Base-by-base conservation (phyloP, 257 asterid species). In the Lycium ferocissimum region DNA sequence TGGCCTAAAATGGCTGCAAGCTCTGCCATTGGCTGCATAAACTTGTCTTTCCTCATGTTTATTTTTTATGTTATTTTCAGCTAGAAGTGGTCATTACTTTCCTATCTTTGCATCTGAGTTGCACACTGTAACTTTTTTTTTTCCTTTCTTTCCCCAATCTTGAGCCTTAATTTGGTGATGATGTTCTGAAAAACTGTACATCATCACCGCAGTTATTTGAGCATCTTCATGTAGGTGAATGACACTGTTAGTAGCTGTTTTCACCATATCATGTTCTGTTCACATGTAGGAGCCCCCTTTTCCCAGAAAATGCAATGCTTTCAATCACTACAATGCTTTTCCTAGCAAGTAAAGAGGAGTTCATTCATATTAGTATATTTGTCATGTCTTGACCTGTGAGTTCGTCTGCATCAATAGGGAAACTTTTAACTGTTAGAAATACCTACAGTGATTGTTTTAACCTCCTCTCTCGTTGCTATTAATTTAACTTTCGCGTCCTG, bases 311-410 rank as follows among this genome's bases (percentile, higher is more conserved):
- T 66, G 22, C 1, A 15, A 70, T 70, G 79, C 54, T 70, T 70
- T 12, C 7, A 8, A 40, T 40, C 49, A 71, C 17, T 40, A 18
- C 22, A 18, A 8, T 38, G 15, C 33, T 18, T 70, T 70, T 70
- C 40, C 33, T 70, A 38, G 54, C 14, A 38, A 17, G 33, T 14
- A 18, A 38, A 66, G 73, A 14, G 20, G 78, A 69, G 78, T 37
- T 69, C 14, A 38, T 69, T 40, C 61, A 18, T 11, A 26, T 3
- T 51, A 76, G 26, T 26, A 4, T 53, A 78, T 78, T 26, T 78
- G 43, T 78, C 26, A 53, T 75, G 62, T 43, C 62, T 49, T 75
- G 81, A 76, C 63, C 58, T 76, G 62, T 22, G 81, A 76, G 22
- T 51, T 47, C 51, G 47, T 75, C 10, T 49, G 61, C 81, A 43